Base-by-base conservation (phyloP, 2,329 filamentous ascomycete genomes). In the Aspergillus ruber region DNA sequence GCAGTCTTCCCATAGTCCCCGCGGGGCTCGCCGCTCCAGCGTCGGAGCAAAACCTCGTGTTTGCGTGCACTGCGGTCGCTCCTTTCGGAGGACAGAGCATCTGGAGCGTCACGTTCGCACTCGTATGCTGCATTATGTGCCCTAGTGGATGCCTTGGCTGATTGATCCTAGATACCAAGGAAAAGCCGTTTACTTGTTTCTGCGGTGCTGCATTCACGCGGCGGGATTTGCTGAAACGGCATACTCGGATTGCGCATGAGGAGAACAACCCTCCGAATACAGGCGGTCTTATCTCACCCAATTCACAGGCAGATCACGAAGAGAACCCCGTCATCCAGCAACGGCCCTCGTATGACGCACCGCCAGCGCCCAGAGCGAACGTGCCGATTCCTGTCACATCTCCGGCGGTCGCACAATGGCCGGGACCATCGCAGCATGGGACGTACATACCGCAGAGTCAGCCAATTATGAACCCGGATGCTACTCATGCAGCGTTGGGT, bases 61-160 rank as follows among this genome's bases (percentile, higher is more conserved):
- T 43, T 66, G 63, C 51, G 45, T 56, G 39, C 63, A 66, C 54
- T 66, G 63, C 43, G 63, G 63, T 44, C 61, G 63, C 38, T 60
- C 49, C 20, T 66, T 66, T 52, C 57, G 63, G 44, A 58, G 63
- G 20, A 66, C 63, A 3, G 63, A 66, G 35, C 63, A 66, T 56
- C 56, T 66, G 42, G 63, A 66, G 59, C 62, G 63, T 29, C 63
- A 66, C 54, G 58, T 66, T 38, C 62, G 63, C 49, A 66, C 63
- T 25, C 63, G 63, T 66, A 62, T 49, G 47, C 33, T 49, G 53
- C 47, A 38, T 33, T 20, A 7, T 21, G 32, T 20, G 17, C 42
- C 10, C 38, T 17, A 46, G 43, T 35, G 23, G 32, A 21, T 18
- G 46, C 7, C n/a, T 20, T 46, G 17, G 15, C 52, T 60, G 44